Base-by-base conservation (phyloP, 2,329 filamentous ascomycete genomes). In the Elsinoe arachidis region DNA sequence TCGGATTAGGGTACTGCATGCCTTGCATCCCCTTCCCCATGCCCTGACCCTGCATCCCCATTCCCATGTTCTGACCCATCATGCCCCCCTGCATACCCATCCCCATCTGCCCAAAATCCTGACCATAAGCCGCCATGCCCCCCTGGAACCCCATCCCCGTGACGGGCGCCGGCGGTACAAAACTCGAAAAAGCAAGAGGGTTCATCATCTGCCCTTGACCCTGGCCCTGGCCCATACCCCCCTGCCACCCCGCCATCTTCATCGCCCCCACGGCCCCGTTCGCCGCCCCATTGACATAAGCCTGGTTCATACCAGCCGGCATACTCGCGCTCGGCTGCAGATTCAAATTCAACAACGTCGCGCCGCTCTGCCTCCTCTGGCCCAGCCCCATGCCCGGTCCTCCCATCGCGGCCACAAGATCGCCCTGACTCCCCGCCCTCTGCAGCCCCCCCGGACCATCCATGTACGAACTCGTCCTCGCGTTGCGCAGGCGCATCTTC, bases 171-270 rank as follows among this genome's bases (percentile, higher is more conserved):
- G 52, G 43, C 23, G 52, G 52, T 2, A 55, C 44, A 37, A 59
- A 59, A 12, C 14, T 51, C 17, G 14, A 15, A 23, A 39, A 47
- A 14, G 52, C 41, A 6, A 47, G 34, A 23, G 57, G 43, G 14
- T 46, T 51, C 43, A 51, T 34, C 57, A 51, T 38, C 43, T 38
- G 10, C 39, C 12, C 14, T 21, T 46, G 52, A 34, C 35, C 39
- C 52, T 55, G 57, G 21, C 64, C 58, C 2, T 66, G 64, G 14
- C 60, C 26, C 26, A 5, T 30, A 6, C 26, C 7, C 60, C 60
- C 59, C 3, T 66, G 37, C 12, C 61, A 60, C 37, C 62, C 58
- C n/a, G 17, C 61, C 57, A 61, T 63, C 9, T 63, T 41, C 39
- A 12, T 5, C 23, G 37, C 41, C 26, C 14, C 49, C 26, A 15